Evolutionary conservation across 371 early-diverging fungal genomes (phyloP).

Genomic region (Mucor sp.): DNA sequence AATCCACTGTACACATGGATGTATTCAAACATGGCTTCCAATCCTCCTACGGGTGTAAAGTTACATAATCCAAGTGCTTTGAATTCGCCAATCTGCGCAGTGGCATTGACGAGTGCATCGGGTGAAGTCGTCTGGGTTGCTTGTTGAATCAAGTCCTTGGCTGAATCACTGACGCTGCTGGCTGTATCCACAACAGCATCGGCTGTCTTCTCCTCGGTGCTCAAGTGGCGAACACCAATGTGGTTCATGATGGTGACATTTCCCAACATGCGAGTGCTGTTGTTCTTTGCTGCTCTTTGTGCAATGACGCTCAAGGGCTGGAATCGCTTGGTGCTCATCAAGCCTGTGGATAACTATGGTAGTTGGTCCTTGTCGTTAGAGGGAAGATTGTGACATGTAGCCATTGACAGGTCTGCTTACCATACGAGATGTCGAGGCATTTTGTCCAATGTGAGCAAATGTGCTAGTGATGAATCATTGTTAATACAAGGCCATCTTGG

Average conservation of each 20-base stretch:
- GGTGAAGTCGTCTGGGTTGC: slow-evolving; percentile 41
- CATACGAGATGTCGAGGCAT: slow-evolving; percentile 16
- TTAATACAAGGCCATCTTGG: not conserved
- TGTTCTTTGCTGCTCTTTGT: slow-evolving; percentile 15
- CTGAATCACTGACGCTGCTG: slow-evolving; percentile 9
- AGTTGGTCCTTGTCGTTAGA: not conserved
- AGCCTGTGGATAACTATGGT: slow-evolving; percentile 25
- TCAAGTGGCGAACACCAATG: slow-evolving; percentile 18
- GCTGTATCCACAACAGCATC: not conserved
- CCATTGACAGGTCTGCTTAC: slow-evolving; percentile 10
- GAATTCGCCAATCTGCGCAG: slow-evolving; percentile 78
- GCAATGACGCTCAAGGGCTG: slow-evolving; percentile 19
- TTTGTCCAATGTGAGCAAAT: slow-evolving; percentile 12
- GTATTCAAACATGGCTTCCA: slow-evolving; percentile 78
- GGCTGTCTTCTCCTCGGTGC: slow-evolving; percentile 19
- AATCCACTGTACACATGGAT: slow-evolving; percentile 82
- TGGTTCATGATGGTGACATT: slow-evolving; percentile 16
- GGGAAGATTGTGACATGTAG: no score
- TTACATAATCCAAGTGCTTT: slow-evolving; percentile 78
- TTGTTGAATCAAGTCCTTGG: slow-evolving; percentile 25
- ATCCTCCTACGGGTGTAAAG: slow-evolving; percentile 76
- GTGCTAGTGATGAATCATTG: not conserved
- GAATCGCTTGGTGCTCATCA: slow-evolving; percentile 8
- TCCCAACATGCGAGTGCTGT: slow-evolving; percentile 18
- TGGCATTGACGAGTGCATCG: slow-evolving; percentile 47